Evolutionary conservation across 2,329 filamentous ascomycete species (phyloP).

Genomic region (Camillea tinctor): DNA sequence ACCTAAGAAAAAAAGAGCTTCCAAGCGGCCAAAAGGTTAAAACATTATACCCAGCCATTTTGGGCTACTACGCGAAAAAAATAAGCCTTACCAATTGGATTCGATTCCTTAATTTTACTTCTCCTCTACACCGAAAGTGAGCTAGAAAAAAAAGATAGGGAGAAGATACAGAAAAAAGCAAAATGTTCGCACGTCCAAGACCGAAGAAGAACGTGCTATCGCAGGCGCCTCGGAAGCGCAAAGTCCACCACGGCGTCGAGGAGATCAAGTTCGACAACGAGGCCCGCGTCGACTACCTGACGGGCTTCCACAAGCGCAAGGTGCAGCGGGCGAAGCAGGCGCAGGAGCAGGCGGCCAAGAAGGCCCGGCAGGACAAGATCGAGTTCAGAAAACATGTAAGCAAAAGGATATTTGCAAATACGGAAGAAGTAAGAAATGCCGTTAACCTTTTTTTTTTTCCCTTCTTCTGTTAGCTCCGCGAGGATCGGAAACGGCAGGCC

Average conservation of each 20-base stretch:
- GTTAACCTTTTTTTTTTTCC: too few species aligned
- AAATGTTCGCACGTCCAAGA: slow-evolving; percentile 57
- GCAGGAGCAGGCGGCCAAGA: slow-evolving; percentile 75
- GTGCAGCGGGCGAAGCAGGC: slow-evolving; percentile 80
- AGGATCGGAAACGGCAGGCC: slow-evolving; percentile 78
- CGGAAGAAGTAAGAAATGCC: not conserved
- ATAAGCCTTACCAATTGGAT: not conserved
- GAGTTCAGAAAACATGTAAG: slow-evolving; percentile 72
- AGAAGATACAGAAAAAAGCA: slow-evolving; percentile 11
- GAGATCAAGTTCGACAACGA: slow-evolving; percentile 82
- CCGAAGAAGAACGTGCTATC: slow-evolving; percentile 57
- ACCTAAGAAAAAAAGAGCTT: not conserved
- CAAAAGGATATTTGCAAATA: not conserved
- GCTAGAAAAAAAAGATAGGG: too few species aligned
- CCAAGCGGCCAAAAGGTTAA: not conserved
- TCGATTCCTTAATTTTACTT: not conserved
- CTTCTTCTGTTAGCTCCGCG: slow-evolving; percentile 64
- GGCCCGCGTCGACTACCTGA: slow-evolving; percentile 83
- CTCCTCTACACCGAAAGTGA: not conserved
- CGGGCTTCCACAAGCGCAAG: slow-evolving; percentile 96
- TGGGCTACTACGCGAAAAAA: too few species aligned
- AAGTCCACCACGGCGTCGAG: slow-evolving; percentile 59
- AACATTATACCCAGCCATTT: not conserved
- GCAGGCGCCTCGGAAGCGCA: slow-evolving; percentile 65
- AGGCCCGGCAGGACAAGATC: slow-evolving; percentile 74